Conservation (phyloP, 768 basidiomycete species). For the Daedaleopsis nitida region DNA sequence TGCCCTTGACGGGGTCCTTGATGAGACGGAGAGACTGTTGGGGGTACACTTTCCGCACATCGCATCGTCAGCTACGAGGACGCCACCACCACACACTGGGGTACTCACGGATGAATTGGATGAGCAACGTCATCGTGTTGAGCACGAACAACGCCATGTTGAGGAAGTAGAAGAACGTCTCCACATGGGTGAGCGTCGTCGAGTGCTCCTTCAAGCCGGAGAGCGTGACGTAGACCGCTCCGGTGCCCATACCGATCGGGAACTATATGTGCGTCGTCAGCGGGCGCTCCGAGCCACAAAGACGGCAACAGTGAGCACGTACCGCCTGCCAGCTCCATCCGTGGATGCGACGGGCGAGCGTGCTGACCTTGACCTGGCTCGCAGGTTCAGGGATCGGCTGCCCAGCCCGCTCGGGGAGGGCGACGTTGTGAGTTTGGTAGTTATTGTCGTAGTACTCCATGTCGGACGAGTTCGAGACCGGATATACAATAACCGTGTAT, state of each 20-base stretch:
- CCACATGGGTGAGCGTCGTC: conserved; percentile 34
- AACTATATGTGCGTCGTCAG: conserved; percentile 40
- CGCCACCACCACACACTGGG: neutral
- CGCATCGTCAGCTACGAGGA: neutral
- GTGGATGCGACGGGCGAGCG: conserved; percentile 46
- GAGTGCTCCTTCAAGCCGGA: conserved; percentile 42
- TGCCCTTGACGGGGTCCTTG: conserved; percentile 46
- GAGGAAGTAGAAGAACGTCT: conserved; percentile 49
- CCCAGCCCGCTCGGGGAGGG: conserved; percentile 5
- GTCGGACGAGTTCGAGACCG: neutral
- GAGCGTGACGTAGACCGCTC: conserved; percentile 51
- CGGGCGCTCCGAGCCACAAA: neutral
- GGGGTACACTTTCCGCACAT: conserved; percentile 41
- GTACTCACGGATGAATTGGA: conserved; percentile 44
- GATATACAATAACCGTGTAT: neutral
- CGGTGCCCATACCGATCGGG: conserved; percentile 52
- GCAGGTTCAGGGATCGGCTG: neutral
- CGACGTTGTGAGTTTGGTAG: conserved; percentile 14
- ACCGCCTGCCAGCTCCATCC: conserved; percentile 56
- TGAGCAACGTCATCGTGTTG: conserved; percentile 42
- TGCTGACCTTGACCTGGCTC: conserved; percentile 28
- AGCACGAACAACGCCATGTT: conserved; percentile 47
- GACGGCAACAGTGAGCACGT: conserved; percentile 20
- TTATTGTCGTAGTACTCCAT: conserved; percentile 11
- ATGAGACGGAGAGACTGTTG: conserved; percentile 43